A percentile compares a stretch with the other conserved stretches of the same genome.
Conservation (phyloP, 805 yeast species). For the Kurtzmaniella cleridarum region DNA sequence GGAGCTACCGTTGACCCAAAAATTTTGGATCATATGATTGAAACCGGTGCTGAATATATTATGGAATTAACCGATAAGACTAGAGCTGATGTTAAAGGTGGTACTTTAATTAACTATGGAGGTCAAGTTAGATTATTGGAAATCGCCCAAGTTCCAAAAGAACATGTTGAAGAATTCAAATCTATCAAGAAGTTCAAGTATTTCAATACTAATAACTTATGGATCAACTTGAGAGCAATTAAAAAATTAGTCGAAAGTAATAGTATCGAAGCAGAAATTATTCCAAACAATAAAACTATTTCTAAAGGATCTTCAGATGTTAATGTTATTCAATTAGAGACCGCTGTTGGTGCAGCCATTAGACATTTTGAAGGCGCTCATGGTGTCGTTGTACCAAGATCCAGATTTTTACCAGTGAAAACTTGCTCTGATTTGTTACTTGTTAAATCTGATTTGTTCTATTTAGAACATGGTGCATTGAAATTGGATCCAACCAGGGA, state of each 20-base stretch:
- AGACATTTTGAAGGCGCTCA: slow-evolving; percentile 92
- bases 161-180: slow-evolving; percentile 96
- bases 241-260: slow-evolving; percentile 84
- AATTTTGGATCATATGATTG: slow-evolving; percentile 88
- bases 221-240: slow-evolving; percentile 94
- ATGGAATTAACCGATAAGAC: slow-evolving; percentile 99
- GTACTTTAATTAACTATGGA: slow-evolving; percentile 93
- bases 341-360: slow-evolving; percentile 99
- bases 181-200: slow-evolving; percentile 96
- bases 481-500: slow-evolving; percentile 79
- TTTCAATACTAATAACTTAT: slow-evolving; percentile 96
- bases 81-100: slow-evolving; percentile 99
- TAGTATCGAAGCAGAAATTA: slow-evolving; percentile 84
- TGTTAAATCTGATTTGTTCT: slow-evolving; percentile 92
- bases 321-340: slow-evolving; percentile 90
- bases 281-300: slow-evolving; percentile 88
- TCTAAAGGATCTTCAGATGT: slow-evolving; percentile 71
- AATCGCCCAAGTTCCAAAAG: slow-evolving; percentile 98
- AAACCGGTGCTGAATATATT: slow-evolving; percentile 85
- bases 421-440: slow-evolving; percentile 91
- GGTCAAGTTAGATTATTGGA: slow-evolving; percentile 92
- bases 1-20: slow-evolving; percentile 96
- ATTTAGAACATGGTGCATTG: slow-evolving; percentile 86
- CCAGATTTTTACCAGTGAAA: slow-evolving; percentile 96
- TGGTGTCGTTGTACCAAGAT: slow-evolving; percentile 97